These are phyloP conservation scores for Hylodesmum podocarpum DNA, from an alignment of 306 rosid genomes.

Conservation along the genomic window DNA sequence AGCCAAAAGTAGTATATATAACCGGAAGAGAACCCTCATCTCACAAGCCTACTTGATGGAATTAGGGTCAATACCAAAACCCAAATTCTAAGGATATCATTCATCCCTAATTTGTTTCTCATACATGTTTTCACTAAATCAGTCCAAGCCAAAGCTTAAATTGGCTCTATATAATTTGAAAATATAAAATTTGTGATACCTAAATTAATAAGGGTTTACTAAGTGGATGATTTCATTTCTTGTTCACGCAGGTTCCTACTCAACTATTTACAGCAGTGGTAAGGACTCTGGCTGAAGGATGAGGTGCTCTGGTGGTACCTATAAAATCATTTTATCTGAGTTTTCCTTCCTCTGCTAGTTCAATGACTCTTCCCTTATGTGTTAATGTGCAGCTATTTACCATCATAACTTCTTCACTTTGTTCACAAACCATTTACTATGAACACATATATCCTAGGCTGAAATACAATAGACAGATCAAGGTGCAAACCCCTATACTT, in stretches of 20 bases:
- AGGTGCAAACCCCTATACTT: conserved; percentile 45
- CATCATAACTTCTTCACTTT: conserved; percentile 48
- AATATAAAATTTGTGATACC: background rate
- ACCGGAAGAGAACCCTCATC: no score
- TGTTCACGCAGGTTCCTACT: conserved; percentile 77
- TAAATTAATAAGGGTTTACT: background rate
- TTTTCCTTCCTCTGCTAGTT: conserved; percentile 13
- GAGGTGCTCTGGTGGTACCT: background rate
- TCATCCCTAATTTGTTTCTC: no score
- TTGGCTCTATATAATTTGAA: background rate
- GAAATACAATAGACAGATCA: conserved; percentile 33
- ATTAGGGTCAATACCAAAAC: no score
- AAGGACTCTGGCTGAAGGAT: conserved; percentile 37
- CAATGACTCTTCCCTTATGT: conserved; percentile 15
- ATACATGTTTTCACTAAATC: background rate
- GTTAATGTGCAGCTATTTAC: conserved; percentile 61
- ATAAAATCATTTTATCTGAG: conserved; percentile 9
- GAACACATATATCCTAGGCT: conserved; percentile 50
- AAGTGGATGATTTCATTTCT: conserved; percentile 29
- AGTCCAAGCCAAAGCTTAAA: background rate
- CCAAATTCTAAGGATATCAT: no score
- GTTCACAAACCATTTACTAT: conserved; percentile 61
- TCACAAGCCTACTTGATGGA: no score
- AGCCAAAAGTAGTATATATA: no score
- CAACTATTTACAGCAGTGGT: conserved; percentile 79